Evolutionary conservation across 2,329 filamentous ascomycete genomes (phyloP), one percentile per base, ranked within the genome.

Genomic region (Penicillium sp.): DNA sequence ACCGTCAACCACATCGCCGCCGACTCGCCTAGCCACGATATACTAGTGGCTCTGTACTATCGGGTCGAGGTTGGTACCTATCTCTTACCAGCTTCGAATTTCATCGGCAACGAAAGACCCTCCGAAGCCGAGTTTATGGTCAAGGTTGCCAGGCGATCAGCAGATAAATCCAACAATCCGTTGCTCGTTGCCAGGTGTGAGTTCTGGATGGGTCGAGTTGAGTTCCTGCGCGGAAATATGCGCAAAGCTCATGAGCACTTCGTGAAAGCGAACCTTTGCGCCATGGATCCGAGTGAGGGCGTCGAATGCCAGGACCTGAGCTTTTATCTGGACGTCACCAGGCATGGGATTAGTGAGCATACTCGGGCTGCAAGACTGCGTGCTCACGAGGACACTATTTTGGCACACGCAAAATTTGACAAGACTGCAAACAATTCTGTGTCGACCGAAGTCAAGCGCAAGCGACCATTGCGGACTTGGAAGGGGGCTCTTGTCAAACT

Each of bases 121-220:
- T 19, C 22, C 10, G 43, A 53, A 6, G 60, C 58, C 2, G 53
- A 52, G 12, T 4, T 19, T 3, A 38, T 51, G 15, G 47, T 45
- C 22, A 31, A 31, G 1, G 13, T 52, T 10, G 55, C 56, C 10
- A 29, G 58, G 1, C 5, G 41, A 2, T 13, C 53, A n/a, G 54
- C 59, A n/a, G 0, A 32, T 12, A 26, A 43, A 26, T 32, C 33
- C 8, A 21, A 51, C 0, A 21, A 59, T 4, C 41, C 46, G 12
- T 17, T 51, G 8, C 42, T 34, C 1, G 39, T 56, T 19, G 58
- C 55, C 8, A 53, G 51, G 32, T 64, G 61, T 32, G 35, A 55
- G 24, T 65, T 60, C 53, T 65, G 63, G 63, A 47, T 62, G 45
- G 61, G 61, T 9, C 54, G 58, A 15, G 54, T 65, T 17, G 52